Conservation (phyloP, 768 basidiomycete genomes). For the Leccinum subgranulosum region DNA sequence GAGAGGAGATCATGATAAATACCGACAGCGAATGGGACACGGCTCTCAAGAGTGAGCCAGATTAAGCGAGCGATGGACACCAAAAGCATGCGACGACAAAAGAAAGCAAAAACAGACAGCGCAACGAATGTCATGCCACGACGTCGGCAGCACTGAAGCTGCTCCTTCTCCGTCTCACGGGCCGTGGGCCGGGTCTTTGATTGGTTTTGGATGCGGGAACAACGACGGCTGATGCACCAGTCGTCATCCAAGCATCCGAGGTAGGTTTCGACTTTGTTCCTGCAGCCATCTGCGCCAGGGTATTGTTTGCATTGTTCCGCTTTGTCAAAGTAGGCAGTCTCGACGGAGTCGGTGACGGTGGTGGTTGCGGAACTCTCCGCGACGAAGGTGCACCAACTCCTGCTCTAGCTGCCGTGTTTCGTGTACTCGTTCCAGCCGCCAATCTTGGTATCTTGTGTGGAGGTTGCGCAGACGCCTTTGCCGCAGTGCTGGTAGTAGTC, state of each 20-base stretch:
- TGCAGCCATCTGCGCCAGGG: conserved; percentile 49
- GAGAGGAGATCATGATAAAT: conserved; percentile 28
- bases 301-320: conserved; percentile 43
- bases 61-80: conserved; percentile 3
- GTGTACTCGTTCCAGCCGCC: conserved; percentile 49
- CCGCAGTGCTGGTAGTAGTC: conserved; percentile 33
- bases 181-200: conserved; percentile 71
- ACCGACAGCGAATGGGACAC: conserved; percentile 13
- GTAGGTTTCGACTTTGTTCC: conserved; percentile 35
- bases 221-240: conserved; percentile 64
- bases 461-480: conserved; percentile 43
- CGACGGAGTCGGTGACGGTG: conserved; percentile 71
- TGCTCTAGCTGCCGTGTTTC: conserved; percentile 43
- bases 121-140: conserved; percentile 51
- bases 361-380: conserved; percentile 39
- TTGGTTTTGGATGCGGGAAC: conserved; percentile 64
- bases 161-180: conserved; percentile 71
- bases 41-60: not conserved
- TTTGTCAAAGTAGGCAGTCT: conserved; percentile 73
- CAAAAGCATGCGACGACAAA: conserved; percentile 3
- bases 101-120: conserved; percentile 13
- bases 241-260: conserved; percentile 75
- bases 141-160: conserved; percentile 89
- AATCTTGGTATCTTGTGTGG: conserved; percentile 69
- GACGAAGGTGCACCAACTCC: conserved; percentile 30